These are phyloP conservation scores for Closterium sp. DNA, from an alignment of 139 green algal genomes.

Conservation along the genomic window DNA sequence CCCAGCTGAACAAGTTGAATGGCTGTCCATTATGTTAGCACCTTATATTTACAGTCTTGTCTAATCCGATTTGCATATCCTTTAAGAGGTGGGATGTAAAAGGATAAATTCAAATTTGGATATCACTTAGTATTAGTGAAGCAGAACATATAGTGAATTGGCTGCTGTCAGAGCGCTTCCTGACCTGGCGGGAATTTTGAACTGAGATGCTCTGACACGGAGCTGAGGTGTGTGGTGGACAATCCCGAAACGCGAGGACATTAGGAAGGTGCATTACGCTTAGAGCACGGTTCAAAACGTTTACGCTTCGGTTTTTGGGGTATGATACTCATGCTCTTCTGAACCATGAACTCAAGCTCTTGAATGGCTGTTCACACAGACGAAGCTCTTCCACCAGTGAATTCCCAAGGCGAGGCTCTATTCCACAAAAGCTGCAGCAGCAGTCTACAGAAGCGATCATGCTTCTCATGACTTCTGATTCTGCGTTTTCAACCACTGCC, in stretches of 20 bases:
- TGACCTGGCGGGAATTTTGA: neutral
- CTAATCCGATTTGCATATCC: too few species aligned
- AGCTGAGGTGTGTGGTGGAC: neutral
- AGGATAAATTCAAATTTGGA: too few species aligned
- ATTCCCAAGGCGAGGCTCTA: neutral
- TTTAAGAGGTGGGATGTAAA: too few species aligned
- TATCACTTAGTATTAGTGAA: neutral
- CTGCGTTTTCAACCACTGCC: neutral
- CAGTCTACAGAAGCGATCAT: neutral
- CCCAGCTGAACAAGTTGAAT: too few species aligned
- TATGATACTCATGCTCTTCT: too few species aligned
- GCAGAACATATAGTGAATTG: neutral
- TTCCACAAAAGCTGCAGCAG: neutral
- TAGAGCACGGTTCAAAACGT: neutral
- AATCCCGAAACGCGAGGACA: neutral
- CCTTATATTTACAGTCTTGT: too few species aligned
- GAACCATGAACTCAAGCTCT: too few species aligned
- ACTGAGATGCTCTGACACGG: neutral
- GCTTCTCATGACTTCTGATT: neutral
- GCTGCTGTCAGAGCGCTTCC: neutral
- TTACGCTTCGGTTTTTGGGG: neutral
- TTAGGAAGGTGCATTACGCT: neutral
- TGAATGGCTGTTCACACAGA: neutral
- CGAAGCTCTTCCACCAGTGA: neutral
- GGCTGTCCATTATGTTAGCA: too few species aligned